Evolutionary conservation across 2,329 filamentous ascomycete genomes (phyloP).

Genomic region (Ceratocystis huliohia): DNA sequence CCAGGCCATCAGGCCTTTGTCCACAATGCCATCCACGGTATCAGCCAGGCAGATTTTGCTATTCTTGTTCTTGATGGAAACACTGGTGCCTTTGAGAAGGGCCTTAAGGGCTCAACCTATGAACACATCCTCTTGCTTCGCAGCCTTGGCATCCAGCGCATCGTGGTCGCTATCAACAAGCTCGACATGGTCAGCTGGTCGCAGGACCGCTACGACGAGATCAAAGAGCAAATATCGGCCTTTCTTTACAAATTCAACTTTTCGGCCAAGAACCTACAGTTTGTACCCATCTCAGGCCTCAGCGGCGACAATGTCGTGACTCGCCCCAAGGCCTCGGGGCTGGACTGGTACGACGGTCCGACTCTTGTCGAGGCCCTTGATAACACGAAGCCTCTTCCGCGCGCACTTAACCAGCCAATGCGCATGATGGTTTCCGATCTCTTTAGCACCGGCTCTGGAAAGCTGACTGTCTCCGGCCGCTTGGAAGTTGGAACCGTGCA

Average conservation of each 20-base stretch:
- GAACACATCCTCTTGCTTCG: constrained; percentile 83
- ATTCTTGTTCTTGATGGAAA: constrained; percentile 87
- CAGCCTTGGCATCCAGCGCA: constrained; percentile 76
- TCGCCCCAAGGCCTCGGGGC: constrained; percentile 32
- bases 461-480: constrained; percentile 73
- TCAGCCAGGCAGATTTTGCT: constrained; percentile 89
- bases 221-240: constrained; percentile 66
- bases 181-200: constrained; percentile 81
- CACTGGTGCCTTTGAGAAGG: constrained; percentile 84
- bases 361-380: constrained; percentile 80
- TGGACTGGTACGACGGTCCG: constrained; percentile 66
- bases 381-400: constrained; percentile 53
- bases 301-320: constrained; percentile 73
- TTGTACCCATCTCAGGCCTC: constrained; percentile 81
- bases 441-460: constrained; percentile 66
- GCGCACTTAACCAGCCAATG: constrained; percentile 64
- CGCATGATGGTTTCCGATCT: constrained; percentile 81
- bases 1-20: constrained; percentile 94
- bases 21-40: constrained; percentile 97
- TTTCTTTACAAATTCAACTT: constrained; percentile 79
- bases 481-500: constrained; percentile 77
- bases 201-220: constrained; percentile 69
- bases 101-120: constrained; percentile 82
- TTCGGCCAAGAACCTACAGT: constrained; percentile 64
- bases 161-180: constrained; percentile 92